phyloP scores from a whole-genome alignment of 1,139 yeast species.

The Suhomyces ambrosiae region DNA sequence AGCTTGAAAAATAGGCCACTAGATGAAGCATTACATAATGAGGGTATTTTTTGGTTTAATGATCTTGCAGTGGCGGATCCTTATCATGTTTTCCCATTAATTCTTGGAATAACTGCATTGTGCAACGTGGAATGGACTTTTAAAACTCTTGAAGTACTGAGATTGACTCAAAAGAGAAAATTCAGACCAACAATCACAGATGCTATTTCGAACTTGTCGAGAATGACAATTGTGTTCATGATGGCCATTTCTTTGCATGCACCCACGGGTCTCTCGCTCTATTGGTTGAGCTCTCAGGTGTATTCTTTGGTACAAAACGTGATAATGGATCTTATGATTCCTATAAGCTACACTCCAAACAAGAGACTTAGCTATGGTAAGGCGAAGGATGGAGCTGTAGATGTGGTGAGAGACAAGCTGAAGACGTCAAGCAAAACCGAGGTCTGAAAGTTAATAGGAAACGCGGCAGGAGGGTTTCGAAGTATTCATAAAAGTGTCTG shows the following conservation, averaged over 20 bases:
- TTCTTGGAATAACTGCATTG: conserved; percentile 69
- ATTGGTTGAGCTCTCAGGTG: conserved; percentile 84
- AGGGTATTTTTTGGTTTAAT: conserved; percentile 60
- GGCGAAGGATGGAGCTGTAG: conserved; percentile 10
- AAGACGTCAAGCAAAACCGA: background rate
- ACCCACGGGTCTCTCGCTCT: conserved; percentile 74
- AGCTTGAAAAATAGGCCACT: conserved; percentile 49
- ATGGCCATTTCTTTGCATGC: conserved; percentile 88
- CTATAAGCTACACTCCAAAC: conserved; percentile 56
- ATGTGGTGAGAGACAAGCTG: conserved; percentile 2
- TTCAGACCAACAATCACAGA: conserved; percentile 63
- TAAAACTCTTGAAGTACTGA: conserved; percentile 56
- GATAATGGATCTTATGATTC: conserved; percentile 66
- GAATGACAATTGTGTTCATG: conserved; percentile 75
- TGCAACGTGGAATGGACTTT: conserved; percentile 78
- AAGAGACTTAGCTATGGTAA: conserved; percentile 24
- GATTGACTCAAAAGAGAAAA: conserved; percentile 34
- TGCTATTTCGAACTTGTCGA: conserved; percentile 61
- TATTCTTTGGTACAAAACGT: conserved; percentile 77
- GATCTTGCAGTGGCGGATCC: conserved; percentile 68
- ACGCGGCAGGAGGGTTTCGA: too few species aligned
- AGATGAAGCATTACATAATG: conserved; percentile 55
- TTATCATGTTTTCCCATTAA: conserved; percentile 63
- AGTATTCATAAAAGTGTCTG: too few species aligned
- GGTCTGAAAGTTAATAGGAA: too few species aligned